These are phyloP conservation scores for Astrephomene gubernaculifera DNA, from an alignment of 139 green algal species.

Conservation along the genomic window DNA sequence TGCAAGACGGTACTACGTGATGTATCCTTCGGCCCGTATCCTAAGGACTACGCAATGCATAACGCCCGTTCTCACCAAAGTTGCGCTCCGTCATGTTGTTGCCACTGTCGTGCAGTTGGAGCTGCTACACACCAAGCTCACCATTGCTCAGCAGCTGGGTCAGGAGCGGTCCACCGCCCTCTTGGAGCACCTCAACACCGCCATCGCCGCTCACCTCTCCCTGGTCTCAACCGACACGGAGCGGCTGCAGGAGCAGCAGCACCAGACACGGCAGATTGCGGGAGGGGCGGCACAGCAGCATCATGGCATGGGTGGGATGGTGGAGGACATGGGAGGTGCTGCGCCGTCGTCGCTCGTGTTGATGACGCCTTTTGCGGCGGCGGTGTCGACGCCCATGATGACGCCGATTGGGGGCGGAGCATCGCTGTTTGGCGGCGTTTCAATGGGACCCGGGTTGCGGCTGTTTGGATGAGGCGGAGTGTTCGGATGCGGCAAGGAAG, in stretches of 20 bases:
- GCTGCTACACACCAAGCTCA: slow-evolving; percentile 33
- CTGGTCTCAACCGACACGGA: slow-evolving; percentile 23
- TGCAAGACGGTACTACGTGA: too few species aligned
- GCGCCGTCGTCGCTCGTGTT: too few species aligned
- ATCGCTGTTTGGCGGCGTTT: background rate
- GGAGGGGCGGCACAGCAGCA: slow-evolving; percentile 1
- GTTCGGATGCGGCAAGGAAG: too few species aligned
- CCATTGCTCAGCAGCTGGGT: slow-evolving; percentile 22
- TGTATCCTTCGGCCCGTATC: too few species aligned
- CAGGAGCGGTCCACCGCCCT: slow-evolving; percentile 10
- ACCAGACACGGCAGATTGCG: background rate
- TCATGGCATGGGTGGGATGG: background rate
- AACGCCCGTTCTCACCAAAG: too few species aligned
- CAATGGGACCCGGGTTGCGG: background rate
- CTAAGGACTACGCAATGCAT: too few species aligned
- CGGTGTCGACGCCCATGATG: background rate
- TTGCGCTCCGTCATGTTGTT: too few species aligned
- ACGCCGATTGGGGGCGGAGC: background rate
- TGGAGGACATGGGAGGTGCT: too few species aligned
- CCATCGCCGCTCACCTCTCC: slow-evolving; percentile 4
- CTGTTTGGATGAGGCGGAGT: slow-evolving; percentile 30
- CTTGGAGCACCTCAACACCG: background rate
- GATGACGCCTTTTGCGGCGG: too few species aligned
- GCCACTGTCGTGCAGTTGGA: slow-evolving; percentile 31
- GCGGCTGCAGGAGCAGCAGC: background rate